These are phyloP conservation scores for Citeromyces siamensis DNA, from an alignment of 1,139 yeast species.

Conservation along the genomic window DNA sequence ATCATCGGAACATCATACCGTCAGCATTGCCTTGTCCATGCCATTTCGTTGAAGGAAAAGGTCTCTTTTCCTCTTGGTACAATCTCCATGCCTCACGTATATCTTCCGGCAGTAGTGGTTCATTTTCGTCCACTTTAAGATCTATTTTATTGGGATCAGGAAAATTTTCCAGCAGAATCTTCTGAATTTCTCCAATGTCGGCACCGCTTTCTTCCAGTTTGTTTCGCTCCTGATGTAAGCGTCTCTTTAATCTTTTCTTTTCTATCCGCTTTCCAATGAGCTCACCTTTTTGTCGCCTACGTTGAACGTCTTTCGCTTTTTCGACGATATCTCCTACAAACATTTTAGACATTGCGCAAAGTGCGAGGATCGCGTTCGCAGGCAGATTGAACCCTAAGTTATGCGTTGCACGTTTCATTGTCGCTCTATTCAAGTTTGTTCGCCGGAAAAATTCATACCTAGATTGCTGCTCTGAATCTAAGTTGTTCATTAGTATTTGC, in stretches of 20 bases:
- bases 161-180: slow-evolving; percentile 9
- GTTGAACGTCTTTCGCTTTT: slow-evolving; percentile 58
- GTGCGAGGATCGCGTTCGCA: slow-evolving; percentile 66
- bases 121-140: slow-evolving; percentile 16
- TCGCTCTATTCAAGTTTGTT: slow-evolving; percentile 67
- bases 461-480: slow-evolving; percentile 77
- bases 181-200: slow-evolving; percentile 4
- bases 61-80: slow-evolving; percentile 51
- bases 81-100: slow-evolving; percentile 83
- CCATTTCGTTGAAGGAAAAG: slow-evolving; percentile 52
- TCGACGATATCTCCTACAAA: slow-evolving; percentile 84
- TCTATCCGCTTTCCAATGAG: slow-evolving; percentile 13
- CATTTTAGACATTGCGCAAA: slow-evolving; percentile 83
- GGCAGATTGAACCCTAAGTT: slow-evolving; percentile 77
- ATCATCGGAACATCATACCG: slow-evolving; percentile 50
- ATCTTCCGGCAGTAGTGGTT: slow-evolving; percentile 74
- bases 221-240: slow-evolving; percentile 4
- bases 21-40: slow-evolving; percentile 61
- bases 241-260: slow-evolving; percentile 9
- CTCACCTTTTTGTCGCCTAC: slow-evolving; percentile 34
- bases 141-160: slow-evolving; percentile 4
- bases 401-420: slow-evolving; percentile 73
- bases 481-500: slow-evolving; percentile 55
- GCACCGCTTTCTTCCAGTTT: slow-evolving; percentile 9
- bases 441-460: slow-evolving; percentile 83